Evolutionary conservation across 2,329 filamentous ascomycete species (phyloP).

Genomic region (Talaromyces sp.): DNA sequence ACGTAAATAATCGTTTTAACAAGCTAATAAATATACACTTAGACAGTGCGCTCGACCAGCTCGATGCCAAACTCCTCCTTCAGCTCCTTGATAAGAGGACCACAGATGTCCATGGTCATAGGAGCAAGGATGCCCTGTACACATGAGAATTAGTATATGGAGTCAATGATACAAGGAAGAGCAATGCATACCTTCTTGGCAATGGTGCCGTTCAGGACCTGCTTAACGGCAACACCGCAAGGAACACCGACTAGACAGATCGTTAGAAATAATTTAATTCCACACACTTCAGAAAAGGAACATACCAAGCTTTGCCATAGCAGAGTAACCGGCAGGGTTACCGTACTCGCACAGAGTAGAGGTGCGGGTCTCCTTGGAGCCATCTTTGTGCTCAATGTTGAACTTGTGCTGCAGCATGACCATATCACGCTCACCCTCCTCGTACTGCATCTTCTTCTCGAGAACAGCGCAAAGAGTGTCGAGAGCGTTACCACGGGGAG

Average conservation of each 20-base stretch:
- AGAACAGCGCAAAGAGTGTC: conserved; percentile 89
- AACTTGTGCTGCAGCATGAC: conserved; percentile 70
- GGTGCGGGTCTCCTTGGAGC: conserved; percentile 73
- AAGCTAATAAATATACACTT: conserved; percentile 19
- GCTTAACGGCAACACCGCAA: conserved; percentile 73
- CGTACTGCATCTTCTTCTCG: conserved; percentile 90
- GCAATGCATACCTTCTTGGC: conserved; percentile 56
- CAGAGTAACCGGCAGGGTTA: conserved; percentile 73
- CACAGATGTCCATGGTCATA: conserved; percentile 71
- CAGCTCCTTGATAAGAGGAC: conserved; percentile 75
- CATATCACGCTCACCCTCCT: conserved; percentile 78
- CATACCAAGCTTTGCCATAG: conserved; percentile 71
- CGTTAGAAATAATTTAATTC: not conserved
- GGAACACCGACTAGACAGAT: conserved; percentile 66
- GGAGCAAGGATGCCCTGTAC: conserved; percentile 70
- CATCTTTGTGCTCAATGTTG: conserved; percentile 80
- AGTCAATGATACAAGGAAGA: not conserved
- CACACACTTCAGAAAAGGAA: not conserved
- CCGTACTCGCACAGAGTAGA: conserved; percentile 84
- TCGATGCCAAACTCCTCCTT: conserved; percentile 76
- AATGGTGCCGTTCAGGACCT: conserved; percentile 75
- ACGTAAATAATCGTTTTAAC: not conserved
- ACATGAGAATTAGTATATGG: not conserved
- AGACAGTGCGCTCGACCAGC: conserved; percentile 67
- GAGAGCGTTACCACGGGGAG: conserved; percentile 74